phyloP scores from a whole-genome alignment of 495 filamentous ascomycete genomes.

The Lepidopterella palustris region DNA sequence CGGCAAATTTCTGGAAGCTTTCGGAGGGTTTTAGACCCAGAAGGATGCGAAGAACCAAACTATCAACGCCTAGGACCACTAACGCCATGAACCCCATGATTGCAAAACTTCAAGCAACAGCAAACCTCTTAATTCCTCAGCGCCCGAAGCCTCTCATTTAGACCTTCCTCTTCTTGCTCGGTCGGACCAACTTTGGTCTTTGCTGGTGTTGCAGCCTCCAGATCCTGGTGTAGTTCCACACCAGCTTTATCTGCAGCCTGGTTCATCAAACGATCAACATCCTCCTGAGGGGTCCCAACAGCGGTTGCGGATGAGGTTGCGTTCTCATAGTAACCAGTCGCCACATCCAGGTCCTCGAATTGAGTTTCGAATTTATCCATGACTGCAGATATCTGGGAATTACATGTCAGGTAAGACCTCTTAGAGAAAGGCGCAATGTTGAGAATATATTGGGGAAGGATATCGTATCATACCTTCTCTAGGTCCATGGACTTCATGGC shows the following conservation, averaged over 20 bases:
- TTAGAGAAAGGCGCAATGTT: neutral
- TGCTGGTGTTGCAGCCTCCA: slow-evolving; percentile 47
- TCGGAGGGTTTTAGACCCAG: no score
- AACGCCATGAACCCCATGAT: slow-evolving; percentile 1
- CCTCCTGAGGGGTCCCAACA: slow-evolving; percentile 71
- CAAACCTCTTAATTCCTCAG: slow-evolving; percentile 43
- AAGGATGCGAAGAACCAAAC: no score
- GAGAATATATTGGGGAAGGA: neutral
- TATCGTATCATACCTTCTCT: slow-evolving; percentile 47
- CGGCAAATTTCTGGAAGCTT: no score
- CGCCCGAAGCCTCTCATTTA: slow-evolving; percentile 44
- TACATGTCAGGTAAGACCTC: no score
- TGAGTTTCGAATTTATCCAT: slow-evolving; percentile 79
- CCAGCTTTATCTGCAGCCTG: slow-evolving; percentile 81
- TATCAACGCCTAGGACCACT: no score
- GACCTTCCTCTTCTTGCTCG: slow-evolving; percentile 43
- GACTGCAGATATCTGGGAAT: slow-evolving; percentile 45
- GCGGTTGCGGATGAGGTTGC: slow-evolving; percentile 69
- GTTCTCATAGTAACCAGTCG: slow-evolving; percentile 76
- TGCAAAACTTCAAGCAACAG: neutral
- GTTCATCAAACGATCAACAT: slow-evolving; percentile 70
- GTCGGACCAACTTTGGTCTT: slow-evolving; percentile 34
- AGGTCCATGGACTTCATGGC: slow-evolving; percentile 66
- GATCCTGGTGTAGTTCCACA: slow-evolving; percentile 63
- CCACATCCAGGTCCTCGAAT: slow-evolving; percentile 79